These are phyloP conservation scores for Beauveria medogensis DNA, from an alignment of 2,329 filamentous ascomycete genomes.

Conservation along the genomic window DNA sequence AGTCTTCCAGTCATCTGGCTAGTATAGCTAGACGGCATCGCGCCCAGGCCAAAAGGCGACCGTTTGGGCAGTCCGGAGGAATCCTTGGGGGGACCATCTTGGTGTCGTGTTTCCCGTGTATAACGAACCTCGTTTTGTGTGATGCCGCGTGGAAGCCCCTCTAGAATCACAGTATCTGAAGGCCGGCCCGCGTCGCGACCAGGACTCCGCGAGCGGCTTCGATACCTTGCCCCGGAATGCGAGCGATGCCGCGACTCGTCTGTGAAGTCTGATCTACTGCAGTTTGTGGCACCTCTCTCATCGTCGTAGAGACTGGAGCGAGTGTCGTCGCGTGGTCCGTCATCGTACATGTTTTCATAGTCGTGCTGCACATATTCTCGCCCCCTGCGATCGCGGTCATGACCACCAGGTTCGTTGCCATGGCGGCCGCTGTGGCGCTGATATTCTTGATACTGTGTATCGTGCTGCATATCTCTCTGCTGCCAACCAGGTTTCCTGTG, in stretches of 20 bases:
- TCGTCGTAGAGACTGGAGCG: conserved; percentile 17
- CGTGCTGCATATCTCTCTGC: conserved; percentile 18
- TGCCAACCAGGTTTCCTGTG: conserved; percentile 26
- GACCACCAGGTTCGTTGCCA: background rate
- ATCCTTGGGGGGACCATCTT: conserved; percentile 13
- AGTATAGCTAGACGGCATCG: background rate
- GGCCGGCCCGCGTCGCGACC: conserved; percentile 32
- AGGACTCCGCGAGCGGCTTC: conserved; percentile 28
- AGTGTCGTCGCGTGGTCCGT: conserved; percentile 23
- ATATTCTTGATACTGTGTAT: conserved; percentile 13
- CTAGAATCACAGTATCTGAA: conserved; percentile 46
- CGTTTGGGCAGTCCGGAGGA: conserved; percentile 5
- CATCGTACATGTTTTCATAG: conserved; percentile 29
- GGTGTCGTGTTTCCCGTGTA: background rate
- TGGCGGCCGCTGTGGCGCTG: conserved; percentile 16
- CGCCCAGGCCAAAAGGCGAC: conserved; percentile 4
- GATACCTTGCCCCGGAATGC: conserved; percentile 8
- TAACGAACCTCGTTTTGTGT: conserved; percentile 43
- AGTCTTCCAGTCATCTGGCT: conserved; percentile 7
- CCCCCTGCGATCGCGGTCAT: conserved; percentile 14
- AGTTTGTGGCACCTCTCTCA: conserved; percentile 10
- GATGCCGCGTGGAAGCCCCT: conserved; percentile 42
- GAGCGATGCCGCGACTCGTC: conserved; percentile 11
- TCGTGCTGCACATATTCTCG: background rate
- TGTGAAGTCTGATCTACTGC: conserved; percentile 10